Percentiles rank a stretch among this genome's conserved stretches.
These are phyloP conservation scores for Solanum chmielewskii DNA, from an alignment of 257 asterid species.

Conservation along the genomic window DNA sequence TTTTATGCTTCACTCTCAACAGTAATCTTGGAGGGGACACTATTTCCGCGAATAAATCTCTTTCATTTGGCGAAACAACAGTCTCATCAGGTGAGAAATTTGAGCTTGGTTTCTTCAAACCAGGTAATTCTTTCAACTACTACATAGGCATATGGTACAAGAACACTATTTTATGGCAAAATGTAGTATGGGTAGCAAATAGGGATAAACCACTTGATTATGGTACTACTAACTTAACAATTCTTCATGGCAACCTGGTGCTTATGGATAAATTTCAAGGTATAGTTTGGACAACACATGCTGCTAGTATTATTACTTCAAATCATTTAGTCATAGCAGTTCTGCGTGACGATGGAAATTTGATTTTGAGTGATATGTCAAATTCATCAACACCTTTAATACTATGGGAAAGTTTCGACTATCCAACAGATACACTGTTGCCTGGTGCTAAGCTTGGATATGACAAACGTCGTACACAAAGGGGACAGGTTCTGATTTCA, in stretches of 20 bases:
- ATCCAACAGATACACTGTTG: background rate
- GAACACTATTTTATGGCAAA: background rate
- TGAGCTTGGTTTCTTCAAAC: slow-evolving; percentile 1
- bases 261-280: background rate
- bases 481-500: background rate
- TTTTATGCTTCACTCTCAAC: background rate
- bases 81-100: background rate
- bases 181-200: slow-evolving; percentile 54
- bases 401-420: background rate
- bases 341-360: background rate
- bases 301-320: background rate
- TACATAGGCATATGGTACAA: slow-evolving; percentile 32
- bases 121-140: background rate
- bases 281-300: background rate
- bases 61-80: background rate
- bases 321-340: background rate
- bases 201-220: slow-evolving; percentile 28
- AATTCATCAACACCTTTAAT: background rate
- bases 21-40: background rate
- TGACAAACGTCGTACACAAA: background rate
- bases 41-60: background rate
- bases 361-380: background rate
- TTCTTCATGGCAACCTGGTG: background rate
- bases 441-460: background rate
- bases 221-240: background rate